phyloP scores from a whole-genome alignment of 306 rosid species.

The Citrullus colocynthis region DNA sequence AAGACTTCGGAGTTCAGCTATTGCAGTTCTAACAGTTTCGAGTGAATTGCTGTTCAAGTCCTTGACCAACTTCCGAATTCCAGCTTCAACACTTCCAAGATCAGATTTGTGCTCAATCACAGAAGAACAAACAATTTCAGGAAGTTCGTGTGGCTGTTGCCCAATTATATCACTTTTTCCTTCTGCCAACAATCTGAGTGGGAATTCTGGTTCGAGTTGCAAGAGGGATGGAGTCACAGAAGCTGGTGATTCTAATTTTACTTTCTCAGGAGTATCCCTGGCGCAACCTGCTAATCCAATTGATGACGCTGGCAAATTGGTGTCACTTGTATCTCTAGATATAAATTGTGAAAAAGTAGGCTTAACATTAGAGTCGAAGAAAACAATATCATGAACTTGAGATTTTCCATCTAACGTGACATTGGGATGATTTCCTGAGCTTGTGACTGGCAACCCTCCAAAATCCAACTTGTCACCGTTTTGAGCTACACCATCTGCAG shows the following conservation, averaged over 20 bases:
- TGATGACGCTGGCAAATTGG: slow-evolving; percentile 33
- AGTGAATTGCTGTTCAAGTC: slow-evolving; percentile 48
- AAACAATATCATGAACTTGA: neutral
- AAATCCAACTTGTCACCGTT: neutral
- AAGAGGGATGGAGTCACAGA: neutral
- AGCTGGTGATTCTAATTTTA: slow-evolving; percentile 27
- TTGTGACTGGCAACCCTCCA: neutral
- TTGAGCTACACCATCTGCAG: neutral
- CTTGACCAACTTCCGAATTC: slow-evolving; percentile 63
- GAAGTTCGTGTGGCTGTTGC: slow-evolving; percentile 52
- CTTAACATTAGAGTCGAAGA: neutral
- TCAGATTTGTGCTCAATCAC: slow-evolving; percentile 49
- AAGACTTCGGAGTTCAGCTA: slow-evolving; percentile 62
- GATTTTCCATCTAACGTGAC: neutral
- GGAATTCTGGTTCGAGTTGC: slow-evolving; percentile 45
- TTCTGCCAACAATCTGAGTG: slow-evolving; percentile 27
- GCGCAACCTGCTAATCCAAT: slow-evolving; percentile 37
- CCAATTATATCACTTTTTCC: slow-evolving; percentile 52
- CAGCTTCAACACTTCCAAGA: slow-evolving; percentile 60
- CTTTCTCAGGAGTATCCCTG: slow-evolving; percentile 41
- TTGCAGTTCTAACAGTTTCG: slow-evolving; percentile 67
- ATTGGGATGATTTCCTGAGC: neutral
- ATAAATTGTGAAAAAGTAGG: neutral
- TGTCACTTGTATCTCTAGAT: slow-evolving; percentile 24
- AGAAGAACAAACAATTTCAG: slow-evolving; percentile 47